Percentiles rank a stretch among this genome's conserved stretches.
These are phyloP conservation scores for Cutaneotrichosporon spelunceum DNA, from an alignment of 1,284 basidiomycete species.

Conservation along the genomic window DNA sequence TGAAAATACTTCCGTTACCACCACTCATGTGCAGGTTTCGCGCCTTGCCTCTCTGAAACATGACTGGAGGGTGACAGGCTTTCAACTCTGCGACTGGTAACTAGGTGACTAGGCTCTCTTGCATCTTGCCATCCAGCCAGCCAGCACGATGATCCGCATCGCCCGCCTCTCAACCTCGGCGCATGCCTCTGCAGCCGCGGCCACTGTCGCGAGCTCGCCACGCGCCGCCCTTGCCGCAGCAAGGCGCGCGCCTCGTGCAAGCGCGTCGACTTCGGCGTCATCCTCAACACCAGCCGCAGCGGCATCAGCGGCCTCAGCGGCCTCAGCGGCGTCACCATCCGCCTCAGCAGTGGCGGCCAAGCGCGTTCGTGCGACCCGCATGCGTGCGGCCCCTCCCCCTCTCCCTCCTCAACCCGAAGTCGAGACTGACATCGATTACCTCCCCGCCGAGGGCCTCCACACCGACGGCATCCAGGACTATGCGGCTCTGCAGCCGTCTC, in stretches of 20 bases:
- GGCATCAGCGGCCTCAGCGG: no score
- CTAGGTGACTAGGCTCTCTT: background rate
- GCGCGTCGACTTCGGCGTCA: conserved; percentile 6
- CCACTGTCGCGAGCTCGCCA: background rate
- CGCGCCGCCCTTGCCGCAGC: conserved; percentile 15
- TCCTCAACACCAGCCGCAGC: conserved; percentile 11
- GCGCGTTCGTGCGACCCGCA: background rate
- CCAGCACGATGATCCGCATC: background rate
- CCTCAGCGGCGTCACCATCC: background rate
- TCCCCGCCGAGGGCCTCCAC: conserved; percentile 18
- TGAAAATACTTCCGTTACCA: conserved; percentile 9
- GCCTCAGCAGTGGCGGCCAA: background rate
- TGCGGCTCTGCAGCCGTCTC: conserved; percentile 14
- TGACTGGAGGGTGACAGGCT: background rate
- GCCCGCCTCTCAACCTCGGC: conserved; percentile 1
- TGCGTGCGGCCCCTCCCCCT: background rate
- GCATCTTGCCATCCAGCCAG: background rate
- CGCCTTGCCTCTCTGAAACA: background rate
- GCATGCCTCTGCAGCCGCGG: background rate
- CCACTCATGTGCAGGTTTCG: background rate
- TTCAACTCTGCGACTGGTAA: no score
- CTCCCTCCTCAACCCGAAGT: background rate
- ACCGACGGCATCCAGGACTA: conserved; percentile 31
- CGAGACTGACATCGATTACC: conserved; percentile 12
- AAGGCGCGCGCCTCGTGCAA: conserved; percentile 8